Base-by-base conservation (phyloP, 2,329 filamentous ascomycete genomes). In the Hymenoscyphus linearis region DNA sequence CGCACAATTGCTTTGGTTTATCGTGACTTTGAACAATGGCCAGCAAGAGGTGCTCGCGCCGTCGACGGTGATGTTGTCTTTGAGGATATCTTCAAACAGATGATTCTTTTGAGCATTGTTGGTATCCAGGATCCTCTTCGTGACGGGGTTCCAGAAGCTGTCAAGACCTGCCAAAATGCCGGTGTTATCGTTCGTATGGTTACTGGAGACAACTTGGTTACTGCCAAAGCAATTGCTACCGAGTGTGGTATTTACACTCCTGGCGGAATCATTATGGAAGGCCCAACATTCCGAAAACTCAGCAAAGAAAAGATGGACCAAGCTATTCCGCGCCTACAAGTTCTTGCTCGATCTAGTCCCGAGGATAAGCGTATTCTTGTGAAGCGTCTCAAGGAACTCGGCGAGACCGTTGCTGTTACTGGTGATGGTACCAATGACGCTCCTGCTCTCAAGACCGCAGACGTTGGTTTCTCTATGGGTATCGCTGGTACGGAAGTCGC, bases 51-150 rank as follows among this genome's bases (percentile, higher is more conserved):
- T 22, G 80, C 79, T n/a, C 79, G 78, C 55, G 77, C 75, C 18
- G 72, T 80, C 35, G 83, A 87, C 64, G 86, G 88, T 62, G 85
- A 87, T 61, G 86, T 84, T 18, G 78, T 85, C 4, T 89, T 93
- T 62, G 82, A 86, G 16, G 83, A 85, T 62, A 73, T 93, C 2
- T 89, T 91, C 73, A 80, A 82, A 57, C 80, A 89, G 59, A 90
- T 93, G 84, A 85, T 82, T 4, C 89, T 91, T 76, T 76, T 91
- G 66, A 85, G 85, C 18, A 78, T 90, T 47, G 86, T 89, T 55
- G 88, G 88, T 67, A 91, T 91, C 69, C 87, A 90, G 71, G 88
- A 91, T 72, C 88, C 88, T 36, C 82, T 91, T 18, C 80, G 88
- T 60, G 80, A 82, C 5, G 86, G 87, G 66, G 88, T 91, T 25